Conservation (phyloP, 352 stramenopile species). For the Pythium folliculosum region DNA sequence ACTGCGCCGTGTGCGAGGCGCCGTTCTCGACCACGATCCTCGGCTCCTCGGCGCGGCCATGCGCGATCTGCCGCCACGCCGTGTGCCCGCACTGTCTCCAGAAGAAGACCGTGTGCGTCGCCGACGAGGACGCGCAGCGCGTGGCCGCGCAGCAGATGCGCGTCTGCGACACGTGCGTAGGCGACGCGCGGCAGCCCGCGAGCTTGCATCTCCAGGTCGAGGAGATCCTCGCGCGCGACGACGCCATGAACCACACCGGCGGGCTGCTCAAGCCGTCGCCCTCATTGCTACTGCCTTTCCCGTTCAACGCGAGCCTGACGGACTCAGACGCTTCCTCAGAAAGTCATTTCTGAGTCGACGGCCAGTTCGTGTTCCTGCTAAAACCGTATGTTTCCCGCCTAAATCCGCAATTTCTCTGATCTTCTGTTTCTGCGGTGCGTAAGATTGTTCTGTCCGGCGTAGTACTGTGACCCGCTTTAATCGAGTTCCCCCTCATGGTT, state of each 20-base stretch:
- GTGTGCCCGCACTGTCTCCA: conserved; percentile 22
- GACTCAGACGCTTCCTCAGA: conserved; percentile 22
- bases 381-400: conserved; percentile 1
- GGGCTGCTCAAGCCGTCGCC: not conserved
- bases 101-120: conserved; percentile 12
- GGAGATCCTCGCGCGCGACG: conserved; percentile 3
- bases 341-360: not conserved
- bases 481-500: conserved; percentile 7
- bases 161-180: conserved; percentile 10
- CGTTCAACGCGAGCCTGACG: conserved; percentile 17
- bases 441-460: conserved; percentile 4
- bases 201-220: conserved; percentile 11
- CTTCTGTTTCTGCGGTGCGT: not conserved
- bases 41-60: conserved; percentile 9
- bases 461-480: conserved; percentile 13
- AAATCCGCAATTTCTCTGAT: conserved; percentile 4
- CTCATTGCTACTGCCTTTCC: not conserved
- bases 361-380: not conserved
- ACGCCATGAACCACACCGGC: not conserved
- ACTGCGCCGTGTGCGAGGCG: conserved; percentile 19
- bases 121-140: conserved; percentile 15
- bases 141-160: conserved; percentile 1
- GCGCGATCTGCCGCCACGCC: conserved; percentile 12
- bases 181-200: not conserved
- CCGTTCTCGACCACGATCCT: conserved; percentile 11